Evolutionary conservation across 1,284 basidiomycete species (phyloP).

Genomic region (Austroboletus novae-zelandiae): DNA sequence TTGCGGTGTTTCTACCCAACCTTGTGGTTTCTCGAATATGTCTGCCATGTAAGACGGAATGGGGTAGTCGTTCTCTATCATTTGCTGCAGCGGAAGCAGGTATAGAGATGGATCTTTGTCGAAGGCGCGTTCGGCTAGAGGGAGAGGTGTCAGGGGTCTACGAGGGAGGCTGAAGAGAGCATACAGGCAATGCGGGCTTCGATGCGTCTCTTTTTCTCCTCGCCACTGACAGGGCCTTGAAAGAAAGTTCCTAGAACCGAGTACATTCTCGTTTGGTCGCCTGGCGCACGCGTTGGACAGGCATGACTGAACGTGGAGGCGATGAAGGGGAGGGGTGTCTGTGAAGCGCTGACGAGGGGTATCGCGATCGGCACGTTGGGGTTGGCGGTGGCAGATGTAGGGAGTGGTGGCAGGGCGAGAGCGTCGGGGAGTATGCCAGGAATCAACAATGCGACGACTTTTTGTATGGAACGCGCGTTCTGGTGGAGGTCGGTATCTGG

Average conservation of each 20-base stretch:
- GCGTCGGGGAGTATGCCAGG: conserved; percentile 76
- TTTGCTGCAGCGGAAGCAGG: conserved; percentile 75
- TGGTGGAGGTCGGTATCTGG: conserved; percentile 28
- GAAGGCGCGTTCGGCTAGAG: conserved; percentile 56
- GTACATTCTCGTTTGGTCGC: conserved; percentile 80
- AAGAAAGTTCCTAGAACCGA: conserved; percentile 83
- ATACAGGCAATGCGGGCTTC: conserved; percentile 55
- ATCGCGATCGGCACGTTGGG: conserved; percentile 66
- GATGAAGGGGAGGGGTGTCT: conserved; percentile 66
- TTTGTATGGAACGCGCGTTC: conserved; percentile 72
- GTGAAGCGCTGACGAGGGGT: conserved; percentile 44
- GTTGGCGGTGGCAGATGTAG: conserved; percentile 61
- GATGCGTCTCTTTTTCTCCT: conserved; percentile 72
- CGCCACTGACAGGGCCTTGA: conserved; percentile 71
- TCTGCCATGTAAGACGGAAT: conserved; percentile 78
- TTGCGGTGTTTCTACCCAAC: conserved; percentile 76
- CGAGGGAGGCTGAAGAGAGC: not conserved
- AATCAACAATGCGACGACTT: conserved; percentile 75
- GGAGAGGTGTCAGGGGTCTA: conserved; percentile 6
- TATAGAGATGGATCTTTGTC: conserved; percentile 67
- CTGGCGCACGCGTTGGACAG: conserved; percentile 86
- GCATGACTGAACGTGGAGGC: conserved; percentile 85
- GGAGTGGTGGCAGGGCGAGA: conserved; percentile 65
- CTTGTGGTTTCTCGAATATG: conserved; percentile 58
- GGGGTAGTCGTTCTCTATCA: conserved; percentile 89